Percentiles rank a stretch among this genome's conserved stretches.
Evolutionary conservation across 345 rosid genomes (phyloP).

Genomic region (Dipteronia sinensis): DNA sequence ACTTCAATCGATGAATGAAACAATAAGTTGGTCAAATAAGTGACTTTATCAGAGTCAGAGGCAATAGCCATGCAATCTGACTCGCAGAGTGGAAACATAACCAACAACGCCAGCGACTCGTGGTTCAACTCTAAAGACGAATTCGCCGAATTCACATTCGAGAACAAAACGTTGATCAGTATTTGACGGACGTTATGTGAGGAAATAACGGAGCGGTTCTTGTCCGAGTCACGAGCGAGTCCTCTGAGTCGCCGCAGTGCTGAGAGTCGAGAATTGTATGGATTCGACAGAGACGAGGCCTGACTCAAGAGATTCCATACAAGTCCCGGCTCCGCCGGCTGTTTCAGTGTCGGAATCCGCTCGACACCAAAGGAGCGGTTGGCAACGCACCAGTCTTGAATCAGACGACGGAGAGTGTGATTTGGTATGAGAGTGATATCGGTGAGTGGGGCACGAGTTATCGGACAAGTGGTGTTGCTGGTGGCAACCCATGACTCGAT

Average conservation of each 20-base stretch:
- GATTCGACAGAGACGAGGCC: constrained; percentile 49
- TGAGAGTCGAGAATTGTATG: constrained; percentile 57
- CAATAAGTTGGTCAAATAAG: constrained; percentile 47
- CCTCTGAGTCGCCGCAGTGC: constrained; percentile 78
- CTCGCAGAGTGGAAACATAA: constrained; percentile 65
- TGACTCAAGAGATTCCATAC: constrained; percentile 65
- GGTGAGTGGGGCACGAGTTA: constrained; percentile 69
- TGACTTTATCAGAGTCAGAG: constrained; percentile 48
- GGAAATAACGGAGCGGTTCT: constrained; percentile 68
- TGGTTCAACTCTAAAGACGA: constrained; percentile 47
- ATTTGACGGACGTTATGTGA: constrained; percentile 58
- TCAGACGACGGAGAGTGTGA: constrained; percentile 97
- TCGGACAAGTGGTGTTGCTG: constrained; percentile 93
- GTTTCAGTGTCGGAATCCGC: constrained; percentile 94
- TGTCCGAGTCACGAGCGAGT: constrained; percentile 88
- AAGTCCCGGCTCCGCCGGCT: constrained; percentile 81
- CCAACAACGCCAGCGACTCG: constrained; percentile 71
- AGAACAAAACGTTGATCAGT: constrained; percentile 47
- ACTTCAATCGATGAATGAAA: constrained; percentile 65
- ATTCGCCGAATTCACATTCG: constrained; percentile 31
- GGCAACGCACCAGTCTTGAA: constrained; percentile 98
- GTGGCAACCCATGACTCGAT: constrained; percentile 97
- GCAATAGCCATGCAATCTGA: constrained; percentile 63
- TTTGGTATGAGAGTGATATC: constrained; percentile 92
- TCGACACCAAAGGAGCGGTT: constrained; percentile 75